Percentiles rank a stretch among this genome's conserved stretches.
Evolutionary conservation across 345 rosid species (phyloP).

Genomic region (Populus davidiana): DNA sequence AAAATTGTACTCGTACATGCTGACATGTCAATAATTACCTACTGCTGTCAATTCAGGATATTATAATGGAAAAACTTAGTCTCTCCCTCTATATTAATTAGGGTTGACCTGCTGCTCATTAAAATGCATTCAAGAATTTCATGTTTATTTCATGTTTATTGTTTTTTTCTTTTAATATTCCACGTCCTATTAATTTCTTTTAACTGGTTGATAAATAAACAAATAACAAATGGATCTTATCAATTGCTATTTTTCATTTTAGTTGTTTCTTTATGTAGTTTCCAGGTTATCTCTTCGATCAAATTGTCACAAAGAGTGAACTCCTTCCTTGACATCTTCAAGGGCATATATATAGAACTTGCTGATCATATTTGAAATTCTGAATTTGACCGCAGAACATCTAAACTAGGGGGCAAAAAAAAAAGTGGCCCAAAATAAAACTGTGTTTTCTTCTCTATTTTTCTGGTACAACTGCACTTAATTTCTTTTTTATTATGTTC

Average conservation of each 20-base stretch:
- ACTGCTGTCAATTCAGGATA: no score
- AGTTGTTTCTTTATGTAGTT: not conserved
- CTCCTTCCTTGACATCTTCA: no score
- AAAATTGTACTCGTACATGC: no score
- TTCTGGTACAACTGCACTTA: no score
- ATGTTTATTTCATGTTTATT: not conserved
- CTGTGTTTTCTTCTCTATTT: not conserved
- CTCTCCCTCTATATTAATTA: not conserved
- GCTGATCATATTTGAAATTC: not conserved
- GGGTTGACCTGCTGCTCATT: not conserved
- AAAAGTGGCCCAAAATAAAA: not conserved
- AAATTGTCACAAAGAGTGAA: no score
- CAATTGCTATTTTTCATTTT: no score
- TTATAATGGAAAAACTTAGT: not conserved
- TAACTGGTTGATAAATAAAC: not conserved
- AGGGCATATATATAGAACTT: not conserved
- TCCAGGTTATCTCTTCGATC: not conserved
- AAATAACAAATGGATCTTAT: no score
- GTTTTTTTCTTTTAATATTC: no score
- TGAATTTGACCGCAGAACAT: no score
- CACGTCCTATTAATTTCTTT: no score
- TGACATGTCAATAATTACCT: no score
- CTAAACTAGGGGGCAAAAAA: not conserved
- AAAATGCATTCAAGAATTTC: not conserved
- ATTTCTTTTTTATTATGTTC: no score